A percentile compares a stretch with the other conserved stretches of the same genome.
Conservation (phyloP, 2,329 filamentous ascomycete species). For the Neopestalotiopsis sp. region DNA sequence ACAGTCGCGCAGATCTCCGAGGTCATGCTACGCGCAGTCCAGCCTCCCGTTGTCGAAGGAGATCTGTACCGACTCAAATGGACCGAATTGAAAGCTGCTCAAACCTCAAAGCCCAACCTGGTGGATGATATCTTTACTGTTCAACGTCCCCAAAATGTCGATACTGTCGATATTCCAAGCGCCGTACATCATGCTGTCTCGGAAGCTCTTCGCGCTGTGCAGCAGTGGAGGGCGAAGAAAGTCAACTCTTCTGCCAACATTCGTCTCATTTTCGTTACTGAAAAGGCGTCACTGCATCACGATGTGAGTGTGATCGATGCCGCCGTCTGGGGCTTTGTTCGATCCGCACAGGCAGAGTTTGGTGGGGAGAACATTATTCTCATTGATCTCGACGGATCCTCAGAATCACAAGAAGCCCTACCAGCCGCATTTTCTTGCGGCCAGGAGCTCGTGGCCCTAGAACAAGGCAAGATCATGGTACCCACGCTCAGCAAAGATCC, state of each 20-base stretch:
- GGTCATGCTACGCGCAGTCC: conserved; percentile 9
- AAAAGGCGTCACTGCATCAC: not conserved
- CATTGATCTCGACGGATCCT: conserved; percentile 10
- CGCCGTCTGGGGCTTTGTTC: conserved; percentile 18
- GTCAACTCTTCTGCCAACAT: not conserved
- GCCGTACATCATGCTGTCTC: conserved; percentile 6
- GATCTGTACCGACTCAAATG: conserved; percentile 14
- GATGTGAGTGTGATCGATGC: conserved; percentile 8
- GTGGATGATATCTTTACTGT: conserved; percentile 8
- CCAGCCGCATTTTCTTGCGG: not conserved
- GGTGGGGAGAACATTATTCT: conserved; percentile 16
- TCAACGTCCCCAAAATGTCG: not conserved
- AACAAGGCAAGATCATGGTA: conserved; percentile 12
- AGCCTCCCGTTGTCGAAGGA: conserved; percentile 4
- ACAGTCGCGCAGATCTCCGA: conserved; percentile 12
- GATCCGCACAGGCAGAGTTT: conserved; percentile 19
- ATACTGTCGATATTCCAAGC: not conserved
- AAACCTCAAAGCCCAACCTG: not conserved
- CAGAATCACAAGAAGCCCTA: conserved; percentile 10
- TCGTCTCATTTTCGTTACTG: conserved; percentile 15
- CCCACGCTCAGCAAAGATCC: conserved; percentile 14
- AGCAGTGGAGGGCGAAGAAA: conserved; percentile 10
- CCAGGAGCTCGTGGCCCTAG: conserved; percentile 9
- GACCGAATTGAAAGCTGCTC: conserved; percentile 9
- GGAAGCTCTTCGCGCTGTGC: conserved; percentile 5